Base-by-base conservation (phyloP, 495 filamentous ascomycete species). In the Aspergillus taichungensis region DNA sequence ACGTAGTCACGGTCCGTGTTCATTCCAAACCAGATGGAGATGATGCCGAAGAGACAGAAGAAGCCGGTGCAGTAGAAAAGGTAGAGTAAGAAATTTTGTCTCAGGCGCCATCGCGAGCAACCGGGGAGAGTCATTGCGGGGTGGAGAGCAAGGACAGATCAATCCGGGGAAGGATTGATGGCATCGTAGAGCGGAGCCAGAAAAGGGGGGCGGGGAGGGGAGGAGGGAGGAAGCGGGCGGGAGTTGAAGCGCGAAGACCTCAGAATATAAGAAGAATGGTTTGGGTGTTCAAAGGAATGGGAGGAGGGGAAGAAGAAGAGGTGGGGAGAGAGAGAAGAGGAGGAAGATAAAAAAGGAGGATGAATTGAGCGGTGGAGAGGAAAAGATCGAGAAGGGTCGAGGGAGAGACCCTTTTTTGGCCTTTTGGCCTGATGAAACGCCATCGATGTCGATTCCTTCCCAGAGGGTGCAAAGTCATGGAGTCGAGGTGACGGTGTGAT, bases 1-100 rank as follows among this genome's bases (percentile, higher is more conserved):
- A 66, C 58, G 27, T 63, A 63, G 34, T 62, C 53, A 32, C 64
- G 48, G 32, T 69, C 66, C 7, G 64, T 62, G 49, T 68, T 68
- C 53, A 68, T 55, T 49, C 55, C 62, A 56, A 60, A 66, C 66
- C 66, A 69, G 35, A 69, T 55, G 40, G 49, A 28, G 38, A 63
- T 9, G 31, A 62, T 46, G 37, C 47, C 35, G 37, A 37, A 33
- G 40, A 52, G 48, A 34, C 12, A 47, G 6, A 64, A 9, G 12
- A 59, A 33, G 7, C 45, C 43, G 8, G 61, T 38, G 45, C 54
- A 12, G 35, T 43, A 62, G 8, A 69, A 41, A 6, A 58, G 30
- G 8, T 45, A 52, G 32, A 65, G 50, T 29, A 54, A 46, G 41
- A 49, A n/a, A 30, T 40, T 30, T 10, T 39, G 56, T 42, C 60